Base-by-base conservation (phyloP, 1,139 yeast species). In the Debaryomyces singareniensis region DNA sequence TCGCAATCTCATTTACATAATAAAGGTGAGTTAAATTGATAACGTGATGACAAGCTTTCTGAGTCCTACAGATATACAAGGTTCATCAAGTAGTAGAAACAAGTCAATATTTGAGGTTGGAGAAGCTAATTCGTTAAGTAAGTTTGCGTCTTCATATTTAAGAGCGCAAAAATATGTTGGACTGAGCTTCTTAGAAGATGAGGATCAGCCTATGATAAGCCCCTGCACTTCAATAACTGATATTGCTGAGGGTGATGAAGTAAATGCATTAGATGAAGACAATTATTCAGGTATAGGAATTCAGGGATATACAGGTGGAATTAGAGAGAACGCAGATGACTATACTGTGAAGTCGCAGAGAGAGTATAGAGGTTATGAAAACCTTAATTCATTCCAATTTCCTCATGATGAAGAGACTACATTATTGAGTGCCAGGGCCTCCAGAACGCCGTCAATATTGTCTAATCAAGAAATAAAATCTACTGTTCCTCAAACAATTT, bases 401-500 rank as follows among this genome's bases (percentile, higher is more conserved):
- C 39, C 37, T 4, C 35, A 26, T 13, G 44, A 37, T 28, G 55
- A 43, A 32, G 53, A 39, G 16, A 38, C 35, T n/a, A 41, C 33
- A 25, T 44, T 34, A 29, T 30, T 39, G 26, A 26, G 32, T 32
- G 38, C 16, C 31, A 13, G 29, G 35, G 21, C 9, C 33, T 39
- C 28, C 29, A 33, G 16, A 29, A 24, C 26, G 31, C 26, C 38
- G 24, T 41, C 2, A 40, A 42, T 18, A 18, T 7, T 7, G 21
- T 7, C 9, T 18, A 7, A 7, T 18, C 9, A n/a, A n/a, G n/a
- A 18, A 1, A 67, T 66, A 3, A 45, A 45, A 26, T 62, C 69
- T 0, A 87, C 96, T 0, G 80, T 78, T 0, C 81, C 89, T 1
- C 97, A 89, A 52, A 89, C 97, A 0, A 62, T 84, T 13, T 86